Base-by-base conservation (phyloP, 192 early-diverging fungal genomes). In the Podila epicladia region DNA sequence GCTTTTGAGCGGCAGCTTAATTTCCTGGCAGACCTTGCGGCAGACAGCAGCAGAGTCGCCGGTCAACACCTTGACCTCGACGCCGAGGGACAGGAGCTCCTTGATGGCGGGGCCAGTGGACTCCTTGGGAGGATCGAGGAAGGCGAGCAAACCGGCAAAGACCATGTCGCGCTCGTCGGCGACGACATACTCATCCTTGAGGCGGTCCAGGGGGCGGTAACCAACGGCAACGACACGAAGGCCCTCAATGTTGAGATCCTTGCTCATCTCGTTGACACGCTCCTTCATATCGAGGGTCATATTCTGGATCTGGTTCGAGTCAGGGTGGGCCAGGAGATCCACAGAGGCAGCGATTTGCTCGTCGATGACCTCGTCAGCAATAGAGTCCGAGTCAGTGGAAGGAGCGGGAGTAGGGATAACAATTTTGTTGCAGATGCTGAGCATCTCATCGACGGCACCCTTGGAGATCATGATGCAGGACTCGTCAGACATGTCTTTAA, bases 51-150 rank as follows among this genome's bases (percentile, higher is more conserved):
- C 73, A 32, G 82, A 84, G 37, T 89, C 87, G 7, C 87, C 87
- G 6, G 86, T 89, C 28, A 89, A 65, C 28, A 89, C 87, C 75
- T 89, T 89, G 73, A 89, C 79, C 3, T 74, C 70, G 13, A 89
- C 80, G 45, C 75, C 66, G 22, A 82, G 74, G 15, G 74, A 72
- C 19, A 60, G 20, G 29, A 89, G 69, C 9, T 84, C 82, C 64
- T 71, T 67, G 57, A 89, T 78, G 19, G 86, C 87, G 35, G 73
- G 74, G 20, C 69, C 68, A 17, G 82, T 72, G 58, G 74, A 76
- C 17, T 65, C 73, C 60, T 89, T 89, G 48, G 87, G 87, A 41
- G 87, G 86, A 29, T 89, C 86, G 35, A 86, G 59, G 67, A 89
- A 89, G 15, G 74, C 80, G 51, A 87, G 71, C 51, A 85, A 58